Conservation (phyloP, 2,329 filamentous ascomycete species). For the Alternaria brassicicola region DNA sequence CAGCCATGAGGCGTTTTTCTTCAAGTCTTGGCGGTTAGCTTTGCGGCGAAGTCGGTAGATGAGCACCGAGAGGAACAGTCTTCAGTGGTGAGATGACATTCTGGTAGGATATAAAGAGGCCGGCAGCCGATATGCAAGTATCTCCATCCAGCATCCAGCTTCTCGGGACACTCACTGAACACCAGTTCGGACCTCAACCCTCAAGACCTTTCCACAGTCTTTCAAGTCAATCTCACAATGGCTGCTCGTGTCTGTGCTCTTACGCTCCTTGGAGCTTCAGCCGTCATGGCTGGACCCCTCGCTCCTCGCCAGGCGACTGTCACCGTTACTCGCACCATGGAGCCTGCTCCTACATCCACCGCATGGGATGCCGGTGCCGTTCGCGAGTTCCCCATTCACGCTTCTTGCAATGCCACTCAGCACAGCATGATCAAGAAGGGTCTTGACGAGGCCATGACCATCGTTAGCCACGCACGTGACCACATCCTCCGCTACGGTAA, state of each 20-base stretch:
- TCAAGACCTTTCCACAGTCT: slow-evolving; percentile 4
- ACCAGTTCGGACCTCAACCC: slow-evolving; percentile 21
- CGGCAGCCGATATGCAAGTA: slow-evolving; percentile 14
- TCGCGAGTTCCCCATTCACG: slow-evolving; percentile 61
- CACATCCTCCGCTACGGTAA: slow-evolving; percentile 66
- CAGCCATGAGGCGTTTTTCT: slow-evolving; percentile 23
- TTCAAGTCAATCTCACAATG: slow-evolving; percentile 25
- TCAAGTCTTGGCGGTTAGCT: slow-evolving; percentile 17
- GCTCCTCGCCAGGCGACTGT: slow-evolving; percentile 29
- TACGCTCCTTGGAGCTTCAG: slow-evolving; percentile 36
- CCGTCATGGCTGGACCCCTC: slow-evolving; percentile 35
- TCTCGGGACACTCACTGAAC: slow-evolving; percentile 26
- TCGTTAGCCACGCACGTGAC: slow-evolving; percentile 66
- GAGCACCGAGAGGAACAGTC: slow-evolving; percentile 22
- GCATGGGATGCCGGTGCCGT: slow-evolving; percentile 50
- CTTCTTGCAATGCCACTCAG: slow-evolving; percentile 70
- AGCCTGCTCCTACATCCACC: slow-evolving; percentile 13
- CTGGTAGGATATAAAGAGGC: slow-evolving; percentile 29
- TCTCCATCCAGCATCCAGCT: slow-evolving; percentile 26
- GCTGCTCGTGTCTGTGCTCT: slow-evolving; percentile 28
- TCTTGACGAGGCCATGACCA: slow-evolving; percentile 63
- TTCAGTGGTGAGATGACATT: neutral
- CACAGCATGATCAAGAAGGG: slow-evolving; percentile 61
- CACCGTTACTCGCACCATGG: slow-evolving; percentile 26
- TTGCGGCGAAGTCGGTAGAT: slow-evolving; percentile 20